Evolutionary conservation across 768 basidiomycete genomes (phyloP), one percentile per base, ranked within the genome.

Genomic region (Macrocybe gigantea): DNA sequence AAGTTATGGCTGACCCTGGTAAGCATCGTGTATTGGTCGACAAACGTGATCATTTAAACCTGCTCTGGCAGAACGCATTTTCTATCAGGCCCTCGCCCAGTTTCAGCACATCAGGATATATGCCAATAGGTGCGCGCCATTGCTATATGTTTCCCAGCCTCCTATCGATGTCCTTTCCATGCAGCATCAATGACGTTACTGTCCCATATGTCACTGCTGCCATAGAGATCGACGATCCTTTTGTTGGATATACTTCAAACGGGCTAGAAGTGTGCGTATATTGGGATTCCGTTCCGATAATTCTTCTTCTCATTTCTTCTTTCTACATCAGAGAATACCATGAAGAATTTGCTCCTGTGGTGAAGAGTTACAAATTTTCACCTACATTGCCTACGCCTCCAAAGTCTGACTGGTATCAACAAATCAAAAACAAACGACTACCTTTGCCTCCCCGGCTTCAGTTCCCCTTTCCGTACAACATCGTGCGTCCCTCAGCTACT

Each of bases 201-300:
- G 92, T 95, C 2, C 88, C 93, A 1, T 94, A 87, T 57, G 67
- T 85, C 11, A 91, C 88, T 1, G 79, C 87, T 6, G 80, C 82
- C 6, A 84, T 92, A 32, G 85, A 88, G 50, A 62, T 68, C 0
- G 64, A 74, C 51, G 86, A 94, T 62, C 74, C 79, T 0, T 92
- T 91, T 60, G 66, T 69, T 9, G 73, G 78, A 10, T 67, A 78
- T 51, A 64, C 69, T 14, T 66, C 60, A 1, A 83, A 73, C 49
- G 87, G 85, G 1, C 65, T 92, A 14, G 62, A 81, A 55, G 62
- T 91, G 83, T 85, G 62, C 14, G 78, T 59, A 1, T 35, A 30
- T 39, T 6, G 13, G 6, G 6, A 10, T 6, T 37, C 22, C 30
- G 35, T 49, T 30, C 51, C 29, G 11, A 6, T 47, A 36, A 47